Evolutionary conservation across 2,329 filamentous ascomycete genomes (phyloP).

Genomic region (Colletotrichum euphorbiae): DNA sequence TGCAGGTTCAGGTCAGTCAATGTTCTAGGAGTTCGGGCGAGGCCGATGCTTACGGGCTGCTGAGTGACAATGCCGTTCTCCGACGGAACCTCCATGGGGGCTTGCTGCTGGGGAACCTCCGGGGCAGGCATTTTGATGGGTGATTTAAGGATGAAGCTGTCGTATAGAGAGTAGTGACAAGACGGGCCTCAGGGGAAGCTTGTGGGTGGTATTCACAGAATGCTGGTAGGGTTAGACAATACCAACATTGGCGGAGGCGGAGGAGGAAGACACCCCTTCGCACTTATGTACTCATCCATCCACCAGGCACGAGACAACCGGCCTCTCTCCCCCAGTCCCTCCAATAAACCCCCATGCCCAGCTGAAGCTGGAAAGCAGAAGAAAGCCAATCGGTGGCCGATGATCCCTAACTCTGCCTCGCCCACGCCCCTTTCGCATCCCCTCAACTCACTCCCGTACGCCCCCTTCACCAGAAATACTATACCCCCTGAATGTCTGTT

Average conservation of each 20-base stretch:
- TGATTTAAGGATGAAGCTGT: not conserved
- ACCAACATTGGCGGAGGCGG: rapidly evolving
- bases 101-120: slow-evolving; percentile 57
- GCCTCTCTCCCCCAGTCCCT: not conserved
- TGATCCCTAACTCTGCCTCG: slow-evolving; percentile 22
- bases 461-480: too few relatives aligned
- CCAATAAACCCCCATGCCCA: slow-evolving; percentile 4
- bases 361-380: slow-evolving; percentile 11
- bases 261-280: not conserved
- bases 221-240: not conserved
- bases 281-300: slow-evolving; percentile 31
- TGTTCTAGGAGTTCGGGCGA: too few relatives aligned
- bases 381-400: slow-evolving; percentile 24
- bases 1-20: not conserved
- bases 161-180: not conserved
- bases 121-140: slow-evolving; percentile 53
- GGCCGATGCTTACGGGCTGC: slow-evolving; percentile 53
- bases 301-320: slow-evolving; percentile 15
- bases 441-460: slow-evolving; percentile 15
- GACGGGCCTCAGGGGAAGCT: not conserved
- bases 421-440: slow-evolving; percentile 18
- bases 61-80: slow-evolving; percentile 53
- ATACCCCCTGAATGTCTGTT: too few relatives aligned
- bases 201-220: not conserved
- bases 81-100: slow-evolving; percentile 54